Evolutionary conservation across 192 early-diverging fungal genomes (phyloP).

Genomic region (Coemansia sp.): DNA sequence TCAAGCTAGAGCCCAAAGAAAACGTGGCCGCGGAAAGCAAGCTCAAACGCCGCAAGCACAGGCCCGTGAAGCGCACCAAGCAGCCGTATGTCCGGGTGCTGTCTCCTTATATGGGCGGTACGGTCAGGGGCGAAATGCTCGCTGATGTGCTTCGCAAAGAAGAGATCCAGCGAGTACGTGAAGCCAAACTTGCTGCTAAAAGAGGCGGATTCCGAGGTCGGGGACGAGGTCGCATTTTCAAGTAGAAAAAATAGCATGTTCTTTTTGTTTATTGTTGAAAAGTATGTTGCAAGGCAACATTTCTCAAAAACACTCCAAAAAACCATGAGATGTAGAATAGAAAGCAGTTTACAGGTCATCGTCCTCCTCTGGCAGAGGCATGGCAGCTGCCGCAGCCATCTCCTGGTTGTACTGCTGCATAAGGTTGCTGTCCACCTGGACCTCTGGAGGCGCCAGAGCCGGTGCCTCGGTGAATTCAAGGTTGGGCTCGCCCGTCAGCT

Average conservation of each 20-base stretch:
- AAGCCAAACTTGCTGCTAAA: neutral
- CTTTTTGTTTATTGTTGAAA: conserved; percentile 3
- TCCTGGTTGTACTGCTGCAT: conserved; percentile 80
- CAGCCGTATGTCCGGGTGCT: conserved; percentile 17
- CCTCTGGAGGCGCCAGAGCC: conserved; percentile 94
- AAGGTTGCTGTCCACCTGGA: conserved; percentile 73
- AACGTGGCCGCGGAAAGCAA: too few species aligned
- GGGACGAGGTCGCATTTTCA: conserved; percentile 12
- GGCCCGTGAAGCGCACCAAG: neutral
- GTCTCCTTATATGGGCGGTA: conserved; percentile 46
- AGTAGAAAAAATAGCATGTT: neutral
- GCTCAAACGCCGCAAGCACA: conserved; percentile 1
- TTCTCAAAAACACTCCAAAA: conserved; percentile 2
- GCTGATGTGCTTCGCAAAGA: conserved; percentile 42
- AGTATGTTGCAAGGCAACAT: neutral
- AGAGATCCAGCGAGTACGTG: conserved; percentile 14
- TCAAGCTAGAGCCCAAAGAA: conserved; percentile 12
- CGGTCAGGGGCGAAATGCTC: conserved; percentile 36
- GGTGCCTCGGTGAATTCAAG: conserved; percentile 98
- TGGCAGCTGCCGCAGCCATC: conserved; percentile 70
- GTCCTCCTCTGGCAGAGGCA: conserved; percentile 84
- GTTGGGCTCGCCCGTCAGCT: conserved; percentile 91
- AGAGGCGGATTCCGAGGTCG: conserved; percentile 30
- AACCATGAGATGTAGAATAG: conserved; percentile 1
- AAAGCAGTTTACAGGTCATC: conserved; percentile 57